Evolutionary conservation across 495 filamentous ascomycete species (phyloP).

Genomic region (Oidiodendron maius): DNA sequence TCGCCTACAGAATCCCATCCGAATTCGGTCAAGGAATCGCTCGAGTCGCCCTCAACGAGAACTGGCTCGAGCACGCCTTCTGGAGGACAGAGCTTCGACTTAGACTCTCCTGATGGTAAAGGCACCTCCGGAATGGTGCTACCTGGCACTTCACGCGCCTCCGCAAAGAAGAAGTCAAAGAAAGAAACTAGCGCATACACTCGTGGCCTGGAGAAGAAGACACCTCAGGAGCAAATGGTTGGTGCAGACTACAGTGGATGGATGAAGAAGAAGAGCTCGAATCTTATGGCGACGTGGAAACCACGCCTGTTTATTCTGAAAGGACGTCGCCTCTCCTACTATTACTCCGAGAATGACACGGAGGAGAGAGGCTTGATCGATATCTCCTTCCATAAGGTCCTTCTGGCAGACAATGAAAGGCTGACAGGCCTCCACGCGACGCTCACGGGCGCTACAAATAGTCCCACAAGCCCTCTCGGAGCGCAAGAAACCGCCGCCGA

Average conservation of each 20-base stretch:
- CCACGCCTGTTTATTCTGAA: conserved; percentile 88
- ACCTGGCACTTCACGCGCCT: conserved; percentile 19
- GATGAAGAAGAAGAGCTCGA: conserved; percentile 99
- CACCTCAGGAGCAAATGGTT: conserved; percentile 76
- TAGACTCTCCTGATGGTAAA: conserved; percentile 67
- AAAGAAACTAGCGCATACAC: conserved; percentile 93
- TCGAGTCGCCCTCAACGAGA: conserved; percentile 57
- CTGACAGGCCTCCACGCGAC: conserved; percentile 87
- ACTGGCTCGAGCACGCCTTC: conserved; percentile 87
- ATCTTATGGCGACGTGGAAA: conserved; percentile 96
- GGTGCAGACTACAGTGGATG: conserved; percentile 92
- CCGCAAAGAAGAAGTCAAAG: conserved; percentile 58
- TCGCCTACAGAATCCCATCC: conserved; percentile 37
- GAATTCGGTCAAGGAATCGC: conserved; percentile 57
- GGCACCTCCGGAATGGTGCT: conserved; percentile 40
- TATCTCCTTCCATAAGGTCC: conserved; percentile 91
- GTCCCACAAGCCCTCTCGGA: conserved; percentile 65
- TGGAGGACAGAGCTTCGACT: conserved; percentile 70
- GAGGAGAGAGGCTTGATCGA: conserved; percentile 96
- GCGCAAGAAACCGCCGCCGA: conserved; percentile 49
- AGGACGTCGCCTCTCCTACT: conserved; percentile 88
- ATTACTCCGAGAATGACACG: conserved; percentile 86
- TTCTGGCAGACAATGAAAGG: conserved; percentile 89
- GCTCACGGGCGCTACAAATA: conserved; percentile 76
- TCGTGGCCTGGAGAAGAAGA: conserved; percentile 76